Base-by-base conservation (phyloP, 345 rosid species). In the Lepidium sativum region DNA sequence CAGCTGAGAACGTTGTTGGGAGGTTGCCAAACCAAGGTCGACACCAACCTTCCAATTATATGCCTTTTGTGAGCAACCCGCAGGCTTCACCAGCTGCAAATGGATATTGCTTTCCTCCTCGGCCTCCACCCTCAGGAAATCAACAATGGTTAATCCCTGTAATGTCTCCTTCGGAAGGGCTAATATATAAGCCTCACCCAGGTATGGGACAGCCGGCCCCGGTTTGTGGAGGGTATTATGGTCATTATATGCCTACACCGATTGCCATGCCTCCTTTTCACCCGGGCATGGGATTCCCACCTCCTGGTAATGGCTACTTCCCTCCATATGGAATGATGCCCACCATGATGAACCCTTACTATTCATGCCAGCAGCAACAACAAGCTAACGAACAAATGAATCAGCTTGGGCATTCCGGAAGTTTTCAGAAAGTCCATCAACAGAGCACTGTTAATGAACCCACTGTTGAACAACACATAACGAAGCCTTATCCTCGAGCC, bases 131-230 rank as follows among this genome's bases (percentile, higher is more conserved):
- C 57, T 75, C n/a, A 70, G 85, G 68, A 48, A 71, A 71, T 12
- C 82, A 87, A 15, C 98, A 87, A 48, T 89, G 95, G 97, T 68
- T 92, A 72, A 51, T 89, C 61, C 98, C 98, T 42, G 78, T 92
- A 10, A 85, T 92, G 91, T 87, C 98, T 31, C 96, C 95, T 35
- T 83, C 91, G 0, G 97, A 92, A 75, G 98, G 97, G 63, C 87
- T 89, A 14, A 69, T 92, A 69, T 92, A 85, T 80, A 92, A 89
- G 80, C 98, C 98, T 20, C 88, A 78, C 65, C 58, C 84, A 8
- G 83, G 70, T 11, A 74, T 83, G 35, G 88, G 85, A 65, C 75
- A 75, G 44, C 63, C 71, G 20, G 90, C 86, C 67, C 73, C 62
- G 77, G 89, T 44, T 77, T 80, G 73, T 67, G 87, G 84, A 20